phyloP scores from a whole-genome alignment of 2,329 filamentous ascomycete genomes.

The Alternaria angustiovoidea region DNA sequence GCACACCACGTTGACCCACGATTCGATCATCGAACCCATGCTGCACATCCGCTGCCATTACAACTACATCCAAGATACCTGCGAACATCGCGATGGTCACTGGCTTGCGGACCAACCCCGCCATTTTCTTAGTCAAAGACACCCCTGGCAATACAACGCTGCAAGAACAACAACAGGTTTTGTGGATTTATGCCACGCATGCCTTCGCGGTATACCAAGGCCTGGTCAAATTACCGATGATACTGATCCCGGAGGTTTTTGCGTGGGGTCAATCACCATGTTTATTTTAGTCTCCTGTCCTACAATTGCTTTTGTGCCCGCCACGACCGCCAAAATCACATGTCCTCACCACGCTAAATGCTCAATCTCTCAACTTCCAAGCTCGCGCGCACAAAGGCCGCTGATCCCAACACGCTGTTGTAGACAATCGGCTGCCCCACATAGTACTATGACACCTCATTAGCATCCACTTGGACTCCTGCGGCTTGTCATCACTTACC shows the following conservation, averaged over 20 bases:
- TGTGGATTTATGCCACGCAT: neutral
- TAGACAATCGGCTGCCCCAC: conserved; percentile 48
- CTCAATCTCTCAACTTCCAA: conserved; percentile 28
- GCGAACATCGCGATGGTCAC: neutral
- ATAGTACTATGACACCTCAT: conserved; percentile 49
- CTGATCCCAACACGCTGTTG: conserved; percentile 29
- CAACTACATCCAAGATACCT: conserved; percentile 4
- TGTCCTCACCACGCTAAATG: neutral
- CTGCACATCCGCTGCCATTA: conserved; percentile 2
- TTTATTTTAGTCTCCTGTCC: neutral
- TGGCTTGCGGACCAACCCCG: neutral
- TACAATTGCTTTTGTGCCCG: neutral
- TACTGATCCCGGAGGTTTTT: neutral
- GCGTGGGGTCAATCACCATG: neutral
- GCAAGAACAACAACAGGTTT: conserved; percentile 1
- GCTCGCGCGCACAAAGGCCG: conserved; percentile 37
- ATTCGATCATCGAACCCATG: conserved; percentile 4
- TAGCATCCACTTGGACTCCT: neutral
- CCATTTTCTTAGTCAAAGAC: conserved; percentile 3
- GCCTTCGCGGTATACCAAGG: neutral
- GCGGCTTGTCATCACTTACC: conserved; percentile 18
- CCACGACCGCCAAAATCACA: neutral
- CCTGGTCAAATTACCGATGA: neutral
- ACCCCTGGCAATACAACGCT: neutral
- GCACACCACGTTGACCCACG: conserved; percentile 8